Conservation (phyloP, 352 stramenopile genomes). For the Stephanocyclus meneghinianus region DNA sequence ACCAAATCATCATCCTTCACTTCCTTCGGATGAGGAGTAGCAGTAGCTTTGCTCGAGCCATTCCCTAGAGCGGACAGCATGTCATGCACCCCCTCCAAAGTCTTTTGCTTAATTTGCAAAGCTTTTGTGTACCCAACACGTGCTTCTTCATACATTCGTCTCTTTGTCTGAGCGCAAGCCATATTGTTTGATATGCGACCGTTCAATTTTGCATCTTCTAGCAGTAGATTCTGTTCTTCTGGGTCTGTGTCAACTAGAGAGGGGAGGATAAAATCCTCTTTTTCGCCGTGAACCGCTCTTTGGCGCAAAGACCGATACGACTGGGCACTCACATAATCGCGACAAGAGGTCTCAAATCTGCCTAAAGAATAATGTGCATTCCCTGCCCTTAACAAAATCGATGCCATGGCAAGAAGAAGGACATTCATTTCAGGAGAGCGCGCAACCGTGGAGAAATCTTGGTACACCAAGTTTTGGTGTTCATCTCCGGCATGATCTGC, state of each 20-base stretch:
- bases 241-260: neutral
- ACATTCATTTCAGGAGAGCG: constrained; percentile 42
- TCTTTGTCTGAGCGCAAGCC: constrained; percentile 45
- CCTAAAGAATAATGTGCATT: constrained; percentile 48
- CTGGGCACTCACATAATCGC: constrained; percentile 52
- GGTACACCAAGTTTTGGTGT: constrained; percentile 14
- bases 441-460: constrained; percentile 36
- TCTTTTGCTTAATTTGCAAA: constrained; percentile 54
- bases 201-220: constrained; percentile 49
- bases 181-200: constrained; percentile 56
- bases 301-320: constrained; percentile 37
- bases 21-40: constrained; percentile 17
- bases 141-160: constrained; percentile 46
- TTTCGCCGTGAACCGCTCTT: neutral
- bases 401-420: constrained; percentile 49
- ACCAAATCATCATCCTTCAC: constrained; percentile 51
- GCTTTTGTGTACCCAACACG: constrained; percentile 50
- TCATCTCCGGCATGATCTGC: neutral
- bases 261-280: neutral
- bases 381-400: constrained; percentile 46
- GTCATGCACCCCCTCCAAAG: constrained; percentile 44
- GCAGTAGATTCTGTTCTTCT: constrained; percentile 12
- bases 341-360: constrained; percentile 38
- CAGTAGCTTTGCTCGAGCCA: neutral
- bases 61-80: neutral